Evolutionary conservation across 83 land plant species (phyloP).

Genomic region (Isoetes engelmannii): DNA sequence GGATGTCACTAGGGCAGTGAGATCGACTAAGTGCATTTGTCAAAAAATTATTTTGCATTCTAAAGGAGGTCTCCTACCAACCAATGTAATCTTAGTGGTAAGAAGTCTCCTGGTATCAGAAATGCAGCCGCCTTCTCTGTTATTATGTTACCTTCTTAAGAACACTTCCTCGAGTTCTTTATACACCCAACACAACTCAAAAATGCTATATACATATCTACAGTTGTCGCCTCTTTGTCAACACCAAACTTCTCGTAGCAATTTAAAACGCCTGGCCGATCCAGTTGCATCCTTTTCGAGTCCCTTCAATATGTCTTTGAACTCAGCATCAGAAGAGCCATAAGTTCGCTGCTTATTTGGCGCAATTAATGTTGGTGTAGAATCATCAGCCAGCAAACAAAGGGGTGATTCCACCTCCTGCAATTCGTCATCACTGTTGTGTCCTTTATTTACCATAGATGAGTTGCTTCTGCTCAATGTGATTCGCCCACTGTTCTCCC

Average conservation of each 20-base stretch:
- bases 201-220: too few species aligned
- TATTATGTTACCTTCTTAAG: too few species aligned
- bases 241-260: conserved; percentile 18
- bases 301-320: not conserved
- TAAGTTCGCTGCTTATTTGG: not conserved
- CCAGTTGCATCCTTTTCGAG: not conserved
- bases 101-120: too few species aligned
- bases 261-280: conserved; percentile 8
- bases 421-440: conserved; percentile 91
- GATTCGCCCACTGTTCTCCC: conserved; percentile 35
- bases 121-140: too few species aligned
- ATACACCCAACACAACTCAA: too few species aligned
- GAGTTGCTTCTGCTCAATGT: conserved; percentile 46
- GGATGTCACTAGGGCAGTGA: too few species aligned
- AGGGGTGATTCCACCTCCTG: conserved; percentile 70
- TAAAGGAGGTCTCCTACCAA: too few species aligned
- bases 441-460: conserved; percentile 60
- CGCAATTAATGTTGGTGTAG: not conserved
- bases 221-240: too few species aligned
- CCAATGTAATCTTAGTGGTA: too few species aligned
- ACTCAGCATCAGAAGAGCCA: not conserved
- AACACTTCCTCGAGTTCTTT: too few species aligned
- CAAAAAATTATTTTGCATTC: too few species aligned
- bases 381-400: conserved; percentile 45
- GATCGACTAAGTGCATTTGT: too few species aligned